These are phyloP conservation scores for Lichtheimia ornata DNA, from an alignment of 371 early-diverging fungal species.

Conservation along the genomic window DNA sequence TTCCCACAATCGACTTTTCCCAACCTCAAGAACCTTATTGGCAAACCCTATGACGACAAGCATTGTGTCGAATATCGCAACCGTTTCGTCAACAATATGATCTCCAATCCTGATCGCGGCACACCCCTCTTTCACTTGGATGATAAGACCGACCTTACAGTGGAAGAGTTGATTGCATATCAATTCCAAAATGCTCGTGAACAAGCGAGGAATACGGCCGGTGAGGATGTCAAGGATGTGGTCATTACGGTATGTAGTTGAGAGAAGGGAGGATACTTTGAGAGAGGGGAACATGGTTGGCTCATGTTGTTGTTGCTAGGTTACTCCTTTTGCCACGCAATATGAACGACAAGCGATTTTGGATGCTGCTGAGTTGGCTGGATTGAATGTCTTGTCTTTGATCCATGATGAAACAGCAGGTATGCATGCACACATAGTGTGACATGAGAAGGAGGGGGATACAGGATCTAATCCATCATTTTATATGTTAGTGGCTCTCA, in stretches of 20 bases:
- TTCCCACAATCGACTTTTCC: constrained; percentile 84
- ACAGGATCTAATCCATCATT: not conserved
- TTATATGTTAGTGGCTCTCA: constrained; percentile 87
- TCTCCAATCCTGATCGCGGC: constrained; percentile 63
- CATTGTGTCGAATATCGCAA: constrained; percentile 67
- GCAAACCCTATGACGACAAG: constrained; percentile 72
- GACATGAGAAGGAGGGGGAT: too few relatives aligned
- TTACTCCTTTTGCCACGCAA: constrained; percentile 90
- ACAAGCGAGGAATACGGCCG: constrained; percentile 80
- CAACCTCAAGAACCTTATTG: constrained; percentile 83
- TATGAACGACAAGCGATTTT: constrained; percentile 90
- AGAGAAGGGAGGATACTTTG: not conserved
- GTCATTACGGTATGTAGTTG: constrained; percentile 79
- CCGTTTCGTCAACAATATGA: constrained; percentile 74
- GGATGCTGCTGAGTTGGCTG: constrained; percentile 93
- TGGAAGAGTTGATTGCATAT: constrained; percentile 93
- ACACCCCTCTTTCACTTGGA: constrained; percentile 65
- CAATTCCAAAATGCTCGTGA: constrained; percentile 87
- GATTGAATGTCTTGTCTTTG: constrained; percentile 78
- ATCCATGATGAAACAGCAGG: constrained; percentile 94
- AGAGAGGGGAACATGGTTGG: not conserved
- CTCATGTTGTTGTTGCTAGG: constrained; percentile 38
- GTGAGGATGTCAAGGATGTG: constrained; percentile 78
- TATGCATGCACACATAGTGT: constrained; percentile 26
- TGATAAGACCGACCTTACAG: constrained; percentile 56